Evolutionary conservation across 176 grass and related monocot genomes (phyloP).

Genomic region (Chrysopogon serrulatus): DNA sequence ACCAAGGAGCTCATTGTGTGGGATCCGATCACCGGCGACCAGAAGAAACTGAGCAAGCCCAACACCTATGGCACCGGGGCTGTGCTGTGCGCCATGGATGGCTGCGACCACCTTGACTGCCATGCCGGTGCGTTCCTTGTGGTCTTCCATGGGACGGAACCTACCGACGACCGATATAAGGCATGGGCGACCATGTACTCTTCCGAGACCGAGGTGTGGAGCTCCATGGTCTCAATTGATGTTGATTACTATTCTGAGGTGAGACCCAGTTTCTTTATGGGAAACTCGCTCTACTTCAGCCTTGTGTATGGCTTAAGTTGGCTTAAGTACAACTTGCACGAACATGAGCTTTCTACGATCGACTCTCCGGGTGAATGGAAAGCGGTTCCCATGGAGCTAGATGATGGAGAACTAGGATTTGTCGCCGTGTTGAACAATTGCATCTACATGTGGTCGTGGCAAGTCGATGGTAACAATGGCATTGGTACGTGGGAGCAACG

Average conservation of each 20-base stretch:
- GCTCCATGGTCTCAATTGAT: no score
- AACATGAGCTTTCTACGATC: background rate
- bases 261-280: no score
- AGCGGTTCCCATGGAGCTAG: background rate
- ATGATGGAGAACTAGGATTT: background rate
- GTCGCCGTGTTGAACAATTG: no score
- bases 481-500: no score
- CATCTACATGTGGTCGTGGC: background rate
- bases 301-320: no score
- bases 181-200: no score
- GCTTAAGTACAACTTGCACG: background rate
- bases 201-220: no score
- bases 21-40: background rate
- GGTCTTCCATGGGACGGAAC: no score
- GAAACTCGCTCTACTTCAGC: no score
- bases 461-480: background rate
- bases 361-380: rapidly evolving
- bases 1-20: background rate
- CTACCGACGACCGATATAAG: no score
- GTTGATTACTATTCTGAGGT: no score
- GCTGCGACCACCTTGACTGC: background rate
- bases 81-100: background rate
- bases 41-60: background rate
- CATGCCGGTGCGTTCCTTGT: background rate
- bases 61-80: background rate